phyloP scores from a whole-genome alignment of 306 rosid genomes.

The Cicer chorassanicum region DNA sequence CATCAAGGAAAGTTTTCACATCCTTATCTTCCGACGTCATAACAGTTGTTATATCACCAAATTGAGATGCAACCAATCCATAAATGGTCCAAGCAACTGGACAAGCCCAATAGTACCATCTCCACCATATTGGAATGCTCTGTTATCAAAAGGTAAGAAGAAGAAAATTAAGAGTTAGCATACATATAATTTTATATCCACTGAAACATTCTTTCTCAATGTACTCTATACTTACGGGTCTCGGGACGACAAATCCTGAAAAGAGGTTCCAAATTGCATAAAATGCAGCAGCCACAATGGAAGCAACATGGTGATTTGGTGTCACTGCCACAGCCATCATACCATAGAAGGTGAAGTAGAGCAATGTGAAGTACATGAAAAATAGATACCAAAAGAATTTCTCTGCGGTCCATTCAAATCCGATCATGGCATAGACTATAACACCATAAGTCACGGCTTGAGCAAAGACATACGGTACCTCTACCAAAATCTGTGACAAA shows the following conservation, averaged over 20 bases:
- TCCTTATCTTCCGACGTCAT: not conserved
- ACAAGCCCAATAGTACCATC: constrained; percentile 81
- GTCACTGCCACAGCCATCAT: constrained; percentile 66
- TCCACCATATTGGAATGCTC: constrained; percentile 73
- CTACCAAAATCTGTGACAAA: constrained; percentile 59
- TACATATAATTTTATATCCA: not conserved
- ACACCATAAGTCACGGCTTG: constrained; percentile 55
- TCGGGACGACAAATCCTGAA: constrained; percentile 59
- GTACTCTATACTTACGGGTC: constrained; percentile 54
- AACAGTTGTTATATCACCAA: constrained; percentile 38
- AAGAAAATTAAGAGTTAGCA: not conserved
- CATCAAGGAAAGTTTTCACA: constrained; percentile 41
- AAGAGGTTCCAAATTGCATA: constrained; percentile 67
- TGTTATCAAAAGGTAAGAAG: not conserved
- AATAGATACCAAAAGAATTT: constrained; percentile 68
- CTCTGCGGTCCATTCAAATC: constrained; percentile 60
- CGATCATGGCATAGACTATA: constrained; percentile 70
- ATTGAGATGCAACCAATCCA: constrained; percentile 77
- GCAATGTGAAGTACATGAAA: constrained; percentile 64
- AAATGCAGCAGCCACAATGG: constrained; percentile 63
- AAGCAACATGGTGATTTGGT: constrained; percentile 64
- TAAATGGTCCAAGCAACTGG: constrained; percentile 80
- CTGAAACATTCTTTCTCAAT: not conserved
- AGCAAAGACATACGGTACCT: constrained; percentile 56
- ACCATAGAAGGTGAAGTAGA: constrained; percentile 72